A percentile compares a stretch with the other conserved stretches of the same genome.
Conservation (phyloP, 73 alveolate species). For the Uronychia setigera region DNA sequence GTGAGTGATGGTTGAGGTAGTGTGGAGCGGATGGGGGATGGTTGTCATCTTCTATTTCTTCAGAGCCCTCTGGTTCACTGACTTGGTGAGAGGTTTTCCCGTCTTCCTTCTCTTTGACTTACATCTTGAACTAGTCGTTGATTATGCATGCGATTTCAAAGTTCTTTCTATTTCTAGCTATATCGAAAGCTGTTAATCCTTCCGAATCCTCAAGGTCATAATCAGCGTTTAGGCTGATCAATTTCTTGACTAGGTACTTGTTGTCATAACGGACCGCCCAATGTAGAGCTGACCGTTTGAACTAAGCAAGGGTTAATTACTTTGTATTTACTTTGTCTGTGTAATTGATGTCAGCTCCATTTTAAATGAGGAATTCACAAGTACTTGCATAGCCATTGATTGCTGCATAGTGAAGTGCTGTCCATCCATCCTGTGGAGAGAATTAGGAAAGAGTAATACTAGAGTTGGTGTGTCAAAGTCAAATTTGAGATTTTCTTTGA, state of each 20-base stretch:
- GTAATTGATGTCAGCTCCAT: slow-evolving; percentile 42
- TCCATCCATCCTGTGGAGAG: slow-evolving; percentile 66
- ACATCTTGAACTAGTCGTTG: too few species aligned
- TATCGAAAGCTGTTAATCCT: slow-evolving; percentile 46
- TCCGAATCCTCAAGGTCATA: slow-evolving; percentile 28
- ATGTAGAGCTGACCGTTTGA: slow-evolving; percentile 53
- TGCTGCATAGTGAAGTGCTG: slow-evolving; percentile 58
- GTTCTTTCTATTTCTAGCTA: slow-evolving; percentile 40
- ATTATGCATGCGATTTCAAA: slow-evolving; percentile 48
- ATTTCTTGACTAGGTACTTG: slow-evolving; percentile 22
- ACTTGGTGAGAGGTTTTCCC: too few species aligned
- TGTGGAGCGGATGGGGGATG: too few species aligned
- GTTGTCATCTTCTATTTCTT: too few species aligned
- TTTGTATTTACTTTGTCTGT: too few species aligned
- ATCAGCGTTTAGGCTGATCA: slow-evolving; percentile 28
- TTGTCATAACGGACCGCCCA: slow-evolving; percentile 69
- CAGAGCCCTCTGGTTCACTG: too few species aligned
- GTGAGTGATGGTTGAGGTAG: too few species aligned
- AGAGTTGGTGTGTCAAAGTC: slow-evolving; percentile 29
- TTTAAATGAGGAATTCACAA: slow-evolving; percentile 22
- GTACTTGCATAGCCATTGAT: slow-evolving; percentile 49
- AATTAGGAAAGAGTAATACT: too few species aligned
- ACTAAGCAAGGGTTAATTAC: too few species aligned
- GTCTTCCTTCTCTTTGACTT: too few species aligned
- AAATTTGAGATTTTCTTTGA: slow-evolving; percentile 3